Evolutionary conservation across 768 basidiomycete species (phyloP).

Genomic region (Macrolepiota albuminosa): DNA sequence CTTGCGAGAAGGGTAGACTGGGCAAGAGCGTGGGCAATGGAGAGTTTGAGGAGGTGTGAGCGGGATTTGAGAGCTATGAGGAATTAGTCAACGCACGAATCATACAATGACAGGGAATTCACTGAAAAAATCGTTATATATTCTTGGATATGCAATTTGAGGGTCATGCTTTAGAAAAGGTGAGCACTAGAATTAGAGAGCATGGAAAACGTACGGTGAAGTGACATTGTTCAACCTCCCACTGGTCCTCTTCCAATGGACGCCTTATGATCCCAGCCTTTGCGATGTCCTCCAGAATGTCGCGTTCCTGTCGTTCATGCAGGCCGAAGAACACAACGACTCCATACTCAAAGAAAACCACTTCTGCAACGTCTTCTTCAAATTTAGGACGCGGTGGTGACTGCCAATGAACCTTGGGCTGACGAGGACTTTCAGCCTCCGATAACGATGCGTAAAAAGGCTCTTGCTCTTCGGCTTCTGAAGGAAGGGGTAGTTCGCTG

Average conservation of each 20-base stretch:
- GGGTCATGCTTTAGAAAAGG: slow-evolving; percentile 65
- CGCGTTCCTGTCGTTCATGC: slow-evolving; percentile 69
- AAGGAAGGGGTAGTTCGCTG: slow-evolving; percentile 1
- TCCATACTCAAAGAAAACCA: slow-evolving; percentile 81
- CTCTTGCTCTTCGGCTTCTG: slow-evolving; percentile 13
- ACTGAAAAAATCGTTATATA: slow-evolving; percentile 98
- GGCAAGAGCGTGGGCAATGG: slow-evolving; percentile 91
- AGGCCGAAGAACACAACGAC: slow-evolving; percentile 93
- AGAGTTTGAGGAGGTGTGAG: slow-evolving; percentile 86
- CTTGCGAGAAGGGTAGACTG: slow-evolving; percentile 90
- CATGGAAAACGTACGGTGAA: slow-evolving; percentile 55
- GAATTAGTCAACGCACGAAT: not conserved
- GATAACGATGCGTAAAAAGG: slow-evolving; percentile 2
- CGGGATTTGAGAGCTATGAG: slow-evolving; percentile 80
- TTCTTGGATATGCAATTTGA: slow-evolving; percentile 78
- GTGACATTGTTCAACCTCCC: slow-evolving; percentile 95
- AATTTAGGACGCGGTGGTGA: slow-evolving; percentile 13
- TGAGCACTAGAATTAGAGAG: not conserved
- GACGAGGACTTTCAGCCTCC: slow-evolving; percentile 3
- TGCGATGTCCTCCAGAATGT: slow-evolving; percentile 80
- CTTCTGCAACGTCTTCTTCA: slow-evolving; percentile 63
- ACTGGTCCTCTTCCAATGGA: slow-evolving; percentile 58
- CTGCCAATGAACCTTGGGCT: slow-evolving; percentile 5
- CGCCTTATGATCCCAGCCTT: slow-evolving; percentile 66
- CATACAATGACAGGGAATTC: slow-evolving; percentile 19